A percentile compares a stretch with the other conserved stretches of the same genome.
Evolutionary conservation across 176 grass and related monocot species (phyloP).

Genomic region (Musa beccarii): DNA sequence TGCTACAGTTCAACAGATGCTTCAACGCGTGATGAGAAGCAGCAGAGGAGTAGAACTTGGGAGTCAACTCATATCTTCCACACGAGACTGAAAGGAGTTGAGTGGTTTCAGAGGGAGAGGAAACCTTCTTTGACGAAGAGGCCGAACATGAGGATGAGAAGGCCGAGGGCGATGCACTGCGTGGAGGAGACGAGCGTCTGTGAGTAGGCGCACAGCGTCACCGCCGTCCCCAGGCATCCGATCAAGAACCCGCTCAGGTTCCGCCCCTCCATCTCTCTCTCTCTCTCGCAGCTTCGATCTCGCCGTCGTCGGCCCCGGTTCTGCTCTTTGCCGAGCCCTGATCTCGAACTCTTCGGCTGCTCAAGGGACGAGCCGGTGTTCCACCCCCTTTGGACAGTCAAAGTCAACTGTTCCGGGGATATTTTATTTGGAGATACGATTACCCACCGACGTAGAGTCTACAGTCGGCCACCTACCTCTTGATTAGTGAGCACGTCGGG

Average conservation of each 20-base stretch:
- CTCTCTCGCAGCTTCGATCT: background rate
- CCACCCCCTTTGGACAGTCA: background rate
- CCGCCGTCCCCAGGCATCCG: conserved; percentile 58
- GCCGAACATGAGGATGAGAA: conserved; percentile 56
- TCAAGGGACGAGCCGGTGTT: background rate
- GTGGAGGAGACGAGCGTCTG: conserved; percentile 65
- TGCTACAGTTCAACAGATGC: too few species aligned
- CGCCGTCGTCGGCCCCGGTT: background rate
- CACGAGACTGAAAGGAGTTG: background rate
- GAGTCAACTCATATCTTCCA: too few species aligned
- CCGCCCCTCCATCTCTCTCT: conserved; percentile 31
- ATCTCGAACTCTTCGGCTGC: background rate
- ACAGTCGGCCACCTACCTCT: too few species aligned
- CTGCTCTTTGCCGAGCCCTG: background rate
- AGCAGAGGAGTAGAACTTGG: background rate
- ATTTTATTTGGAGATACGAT: background rate
- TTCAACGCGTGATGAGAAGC: background rate
- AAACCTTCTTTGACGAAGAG: conserved; percentile 93
- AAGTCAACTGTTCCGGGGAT: background rate
- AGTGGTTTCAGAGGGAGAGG: conserved; percentile 52
- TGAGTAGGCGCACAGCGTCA: conserved; percentile 78
- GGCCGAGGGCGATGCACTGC: conserved; percentile 64
- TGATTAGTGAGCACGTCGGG: too few species aligned
- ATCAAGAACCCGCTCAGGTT: conserved; percentile 80
- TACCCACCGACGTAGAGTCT: too few species aligned